These are phyloP conservation scores for Apophysomyces elegans DNA, from an alignment of 371 early-diverging fungal genomes.

Conservation along the genomic window DNA sequence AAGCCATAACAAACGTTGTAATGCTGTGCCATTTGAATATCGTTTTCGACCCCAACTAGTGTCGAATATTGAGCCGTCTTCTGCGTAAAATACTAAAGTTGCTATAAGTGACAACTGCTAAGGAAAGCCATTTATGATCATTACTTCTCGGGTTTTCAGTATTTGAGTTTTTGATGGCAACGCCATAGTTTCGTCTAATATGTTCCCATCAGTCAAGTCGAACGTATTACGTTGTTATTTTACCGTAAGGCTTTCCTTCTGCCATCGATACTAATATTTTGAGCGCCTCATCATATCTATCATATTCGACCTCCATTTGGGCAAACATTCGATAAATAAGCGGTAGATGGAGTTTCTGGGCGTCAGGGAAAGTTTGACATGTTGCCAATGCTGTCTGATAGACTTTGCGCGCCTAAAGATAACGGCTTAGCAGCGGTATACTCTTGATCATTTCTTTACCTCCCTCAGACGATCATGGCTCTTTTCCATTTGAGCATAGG, in stretches of 20 bases:
- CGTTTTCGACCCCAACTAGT: slow-evolving; percentile 27
- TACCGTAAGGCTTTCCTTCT: slow-evolving; percentile 31
- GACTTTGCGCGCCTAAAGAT: slow-evolving; percentile 68
- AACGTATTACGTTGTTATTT: not conserved
- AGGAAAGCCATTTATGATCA: not conserved
- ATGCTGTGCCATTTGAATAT: slow-evolving; percentile 40
- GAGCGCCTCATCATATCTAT: slow-evolving; percentile 49
- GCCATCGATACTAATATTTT: slow-evolving; percentile 51
- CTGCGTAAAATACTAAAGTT: slow-evolving; percentile 35
- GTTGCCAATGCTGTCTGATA: slow-evolving; percentile 61
- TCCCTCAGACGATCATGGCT: slow-evolving; percentile 36
- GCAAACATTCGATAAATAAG: slow-evolving; percentile 61
- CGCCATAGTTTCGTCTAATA: slow-evolving; percentile 1
- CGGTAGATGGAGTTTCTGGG: slow-evolving; percentile 40
- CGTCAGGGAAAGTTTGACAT: slow-evolving; percentile 48
- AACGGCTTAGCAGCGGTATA: not conserved
- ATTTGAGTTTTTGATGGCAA: slow-evolving; percentile 19
- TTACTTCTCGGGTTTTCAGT: slow-evolving; percentile 21
- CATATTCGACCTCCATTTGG: slow-evolving; percentile 58
- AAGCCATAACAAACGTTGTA: slow-evolving; percentile 52
- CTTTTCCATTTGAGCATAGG: slow-evolving; percentile 68
- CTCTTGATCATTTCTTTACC: slow-evolving; percentile 16
- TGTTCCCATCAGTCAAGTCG: not conserved
- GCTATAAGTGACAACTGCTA: slow-evolving; percentile 2
- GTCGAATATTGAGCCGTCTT: slow-evolving; percentile 30